A percentile compares a stretch with the other conserved stretches of the same genome.
Evolutionary conservation across 2,329 filamentous ascomycete species (phyloP).

Genomic region (Dothideomycetes sp.): DNA sequence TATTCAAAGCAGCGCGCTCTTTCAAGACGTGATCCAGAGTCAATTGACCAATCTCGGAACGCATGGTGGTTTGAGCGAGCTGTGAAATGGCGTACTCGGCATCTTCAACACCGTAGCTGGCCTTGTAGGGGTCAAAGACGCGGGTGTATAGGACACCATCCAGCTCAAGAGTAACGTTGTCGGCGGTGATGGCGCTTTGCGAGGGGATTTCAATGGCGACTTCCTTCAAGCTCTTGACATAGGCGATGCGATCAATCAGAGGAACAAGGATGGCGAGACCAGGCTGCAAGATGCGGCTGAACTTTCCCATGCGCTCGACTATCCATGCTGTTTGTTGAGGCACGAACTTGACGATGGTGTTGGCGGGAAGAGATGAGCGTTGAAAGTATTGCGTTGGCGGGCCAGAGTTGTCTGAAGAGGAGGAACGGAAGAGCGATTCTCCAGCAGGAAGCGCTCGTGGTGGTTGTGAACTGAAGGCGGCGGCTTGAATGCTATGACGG

Average conservation of each 20-base stretch:
- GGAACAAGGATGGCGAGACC: slow-evolving; percentile 83
- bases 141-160: slow-evolving; percentile 93
- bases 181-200: slow-evolving; percentile 94
- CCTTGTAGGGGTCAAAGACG: slow-evolving; percentile 97
- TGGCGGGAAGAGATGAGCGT: slow-evolving; percentile 63
- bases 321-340: slow-evolving; percentile 99
- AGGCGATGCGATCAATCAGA: slow-evolving; percentile 89
- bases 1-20: slow-evolving; percentile 91
- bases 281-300: slow-evolving; percentile 84
- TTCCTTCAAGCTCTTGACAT: slow-evolving; percentile 97
- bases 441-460: slow-evolving; percentile 21
- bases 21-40: slow-evolving; percentile 96
- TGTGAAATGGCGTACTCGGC: slow-evolving; percentile 98
- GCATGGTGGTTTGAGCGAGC: slow-evolving; percentile 97
- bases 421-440: slow-evolving; percentile 28
- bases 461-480: slow-evolving; percentile 13
- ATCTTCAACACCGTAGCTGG: slow-evolving; percentile 96
- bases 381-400: slow-evolving; percentile 31
- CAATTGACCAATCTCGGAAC: slow-evolving; percentile 93
- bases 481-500: slow-evolving; percentile 16
- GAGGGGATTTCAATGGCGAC: slow-evolving; percentile 92
- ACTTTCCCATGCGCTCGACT: slow-evolving; percentile 98
- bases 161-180: slow-evolving; percentile 94
- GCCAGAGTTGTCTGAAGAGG: slow-evolving; percentile 19
- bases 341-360: slow-evolving; percentile 91